Evolutionary conservation across 1,284 basidiomycete genomes (phyloP).

Genomic region (Stereum hirsutum): DNA sequence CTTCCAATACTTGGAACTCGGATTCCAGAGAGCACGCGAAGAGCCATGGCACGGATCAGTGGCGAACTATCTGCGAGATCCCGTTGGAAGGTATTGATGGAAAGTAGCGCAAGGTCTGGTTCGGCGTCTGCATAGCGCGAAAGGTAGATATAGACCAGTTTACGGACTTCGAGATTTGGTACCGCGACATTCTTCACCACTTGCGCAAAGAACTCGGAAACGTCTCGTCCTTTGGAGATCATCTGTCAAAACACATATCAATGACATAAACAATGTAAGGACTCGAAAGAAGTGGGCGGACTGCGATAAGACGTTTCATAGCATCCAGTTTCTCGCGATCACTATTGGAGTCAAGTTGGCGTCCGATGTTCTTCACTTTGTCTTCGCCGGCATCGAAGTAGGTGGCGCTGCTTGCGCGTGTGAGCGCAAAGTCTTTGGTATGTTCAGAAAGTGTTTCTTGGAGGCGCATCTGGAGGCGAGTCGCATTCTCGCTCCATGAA

Average conservation of each 20-base stretch:
- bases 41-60: conserved; percentile 88
- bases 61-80: conserved; percentile 91
- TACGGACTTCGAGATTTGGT: conserved; percentile 87
- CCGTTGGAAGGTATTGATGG: conserved; percentile 98
- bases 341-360: conserved; percentile 78
- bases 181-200: conserved; percentile 93
- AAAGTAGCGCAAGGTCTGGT: conserved; percentile 91
- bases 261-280: background rate
- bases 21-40: conserved; percentile 90
- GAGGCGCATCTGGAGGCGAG: conserved; percentile 67
- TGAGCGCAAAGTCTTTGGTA: conserved; percentile 60
- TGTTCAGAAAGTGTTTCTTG: conserved; percentile 74
- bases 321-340: conserved; percentile 89
- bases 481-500: conserved; percentile 70
- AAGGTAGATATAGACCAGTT: conserved; percentile 97
- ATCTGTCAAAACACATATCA: no score
- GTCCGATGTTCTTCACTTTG: conserved; percentile 68
- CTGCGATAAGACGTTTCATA: conserved; percentile 88
- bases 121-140: conserved; percentile 88
- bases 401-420: conserved; percentile 41
- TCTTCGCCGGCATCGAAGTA: conserved; percentile 67
- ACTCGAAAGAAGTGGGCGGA: conserved; percentile 30
- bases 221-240: conserved; percentile 89
- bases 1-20: conserved; percentile 82
- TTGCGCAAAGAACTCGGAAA: conserved; percentile 87